phyloP scores from a whole-genome alignment of 139 green algal genomes.

The Chloropicon primus region DNA sequence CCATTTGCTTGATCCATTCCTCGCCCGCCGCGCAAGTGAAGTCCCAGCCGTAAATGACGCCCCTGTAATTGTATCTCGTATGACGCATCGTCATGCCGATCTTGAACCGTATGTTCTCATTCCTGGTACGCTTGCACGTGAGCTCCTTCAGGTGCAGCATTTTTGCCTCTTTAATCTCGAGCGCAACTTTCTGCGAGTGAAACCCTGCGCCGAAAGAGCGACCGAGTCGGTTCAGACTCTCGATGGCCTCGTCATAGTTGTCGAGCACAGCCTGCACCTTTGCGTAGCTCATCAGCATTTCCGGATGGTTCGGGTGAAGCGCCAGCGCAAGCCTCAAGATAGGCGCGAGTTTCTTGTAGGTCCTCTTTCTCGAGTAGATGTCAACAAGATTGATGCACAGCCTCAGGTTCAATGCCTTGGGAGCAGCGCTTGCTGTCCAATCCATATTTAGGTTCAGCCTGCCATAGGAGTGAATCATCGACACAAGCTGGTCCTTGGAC shows the following conservation, averaged over 20 bases:
- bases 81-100: slow-evolving; percentile 28
- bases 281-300: background rate
- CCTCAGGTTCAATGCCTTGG: slow-evolving; percentile 16
- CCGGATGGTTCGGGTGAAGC: background rate
- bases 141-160: background rate
- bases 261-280: background rate
- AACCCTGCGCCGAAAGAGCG: slow-evolving; percentile 1
- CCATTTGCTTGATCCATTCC: slow-evolving; percentile 37
- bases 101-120: background rate
- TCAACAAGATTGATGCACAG: slow-evolving; percentile 40
- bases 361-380: slow-evolving; percentile 17
- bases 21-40: slow-evolving; percentile 24
- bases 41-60: slow-evolving; percentile 50
- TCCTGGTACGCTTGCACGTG: background rate
- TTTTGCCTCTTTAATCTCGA: slow-evolving; percentile 7
- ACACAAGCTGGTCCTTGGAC: slow-evolving; percentile 8
- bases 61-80: slow-evolving; percentile 31
- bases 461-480: slow-evolving; percentile 1
- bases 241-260: background rate
- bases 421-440: background rate
- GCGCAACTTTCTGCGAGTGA: slow-evolving; percentile 16
- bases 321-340: background rate
- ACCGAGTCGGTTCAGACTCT: slow-evolving; percentile 10
- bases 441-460: slow-evolving; percentile 1
- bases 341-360: background rate